Evolutionary conservation across 169 alveolate genomes (phyloP), one percentile per base, ranked within the genome.

Genomic region (Eimeria necatrix): DNA sequence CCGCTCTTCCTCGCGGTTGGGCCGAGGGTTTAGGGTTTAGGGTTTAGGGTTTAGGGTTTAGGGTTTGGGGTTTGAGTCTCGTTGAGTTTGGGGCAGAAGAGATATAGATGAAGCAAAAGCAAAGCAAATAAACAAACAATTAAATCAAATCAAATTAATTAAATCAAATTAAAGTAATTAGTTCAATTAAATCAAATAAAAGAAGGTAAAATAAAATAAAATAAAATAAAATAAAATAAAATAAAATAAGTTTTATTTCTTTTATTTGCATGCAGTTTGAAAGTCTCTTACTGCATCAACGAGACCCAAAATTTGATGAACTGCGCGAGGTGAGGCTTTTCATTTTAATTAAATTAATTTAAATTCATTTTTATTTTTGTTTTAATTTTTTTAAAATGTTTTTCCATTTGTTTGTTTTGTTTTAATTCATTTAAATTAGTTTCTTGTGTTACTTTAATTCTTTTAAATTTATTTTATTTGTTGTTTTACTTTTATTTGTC

Each of bases 201-300:
- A 2, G 0, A 32, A n/a, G n/a, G n/a, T n/a, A n/a, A n/a, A 32
- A 32, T 32, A 32, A 32, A 32, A 32, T 32, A 2, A 32, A 32
- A 32, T 32, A 32, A 32, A 32, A 32, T 61, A 4, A 12, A 12
- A 6, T 6, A 0, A 61, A 20, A 61, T 61, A 61, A 20, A 61
- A 4, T 20, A 20, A 61, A 20, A 61, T 71, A 32, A n/a, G 41
- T 71, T 71, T n/a, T 22, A 71, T 22, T 71, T 5, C 24, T 5
- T 71, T 4, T 22, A 14, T 22, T 32, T 22, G 51, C 12, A 8
- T n/a, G 59, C 87, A 76, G 87, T 7, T 18, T 76, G 12, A 76
- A 76, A 32, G 61, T 76, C 4, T 76, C 87, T 10, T 76, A 76
- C 24, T 76, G 87, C 87, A 76, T 76, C 6, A 60, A 76, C 87